Percentiles rank a stretch among this genome's conserved stretches.
Evolutionary conservation across 768 basidiomycete species (phyloP).

Genomic region (Tulasnella sp.): DNA sequence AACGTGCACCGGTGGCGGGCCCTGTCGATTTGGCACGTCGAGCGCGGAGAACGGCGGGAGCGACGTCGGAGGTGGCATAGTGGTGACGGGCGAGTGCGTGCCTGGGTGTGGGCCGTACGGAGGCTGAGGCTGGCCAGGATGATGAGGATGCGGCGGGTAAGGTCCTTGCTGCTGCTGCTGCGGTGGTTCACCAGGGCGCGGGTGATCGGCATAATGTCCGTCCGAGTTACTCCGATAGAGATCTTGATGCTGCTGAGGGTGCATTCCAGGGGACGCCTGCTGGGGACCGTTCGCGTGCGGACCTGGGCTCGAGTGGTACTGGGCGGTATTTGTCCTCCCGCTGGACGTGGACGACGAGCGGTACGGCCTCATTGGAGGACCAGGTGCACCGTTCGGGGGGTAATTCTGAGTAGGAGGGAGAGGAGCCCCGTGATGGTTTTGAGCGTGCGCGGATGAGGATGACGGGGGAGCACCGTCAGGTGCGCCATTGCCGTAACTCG

Average conservation of each 20-base stretch:
- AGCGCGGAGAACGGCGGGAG: slow-evolving; percentile 37
- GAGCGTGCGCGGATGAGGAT: neutral
- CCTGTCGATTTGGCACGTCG: slow-evolving; percentile 24
- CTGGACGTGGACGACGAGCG: slow-evolving; percentile 18
- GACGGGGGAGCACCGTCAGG: neutral
- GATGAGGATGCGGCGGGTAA: slow-evolving; percentile 24
- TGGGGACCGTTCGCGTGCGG: neutral
- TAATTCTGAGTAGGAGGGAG: slow-evolving; percentile 7
- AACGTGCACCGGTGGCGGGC: slow-evolving; percentile 16
- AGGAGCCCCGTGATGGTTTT: neutral
- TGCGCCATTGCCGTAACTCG: slow-evolving; percentile 20
- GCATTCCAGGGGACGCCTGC: slow-evolving; percentile 30
- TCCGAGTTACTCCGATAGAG: slow-evolving; percentile 28
- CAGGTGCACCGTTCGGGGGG: neutral
- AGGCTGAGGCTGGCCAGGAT: neutral
- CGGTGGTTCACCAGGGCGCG: slow-evolving; percentile 23
- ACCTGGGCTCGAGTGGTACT: slow-evolving; percentile 2
- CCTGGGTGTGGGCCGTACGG: slow-evolving; percentile 27
- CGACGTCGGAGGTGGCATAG: slow-evolving; percentile 34
- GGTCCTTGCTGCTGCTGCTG: slow-evolving; percentile 18
- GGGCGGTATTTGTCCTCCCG: neutral
- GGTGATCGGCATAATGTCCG: slow-evolving; percentile 30
- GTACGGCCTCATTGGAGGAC: slow-evolving; percentile 14
- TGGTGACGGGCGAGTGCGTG: slow-evolving; percentile 6
- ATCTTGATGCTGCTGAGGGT: slow-evolving; percentile 27